Evolutionary conservation across 73 alveolate genomes (phyloP).

Genomic region (Durusdinium trenchii): DNA sequence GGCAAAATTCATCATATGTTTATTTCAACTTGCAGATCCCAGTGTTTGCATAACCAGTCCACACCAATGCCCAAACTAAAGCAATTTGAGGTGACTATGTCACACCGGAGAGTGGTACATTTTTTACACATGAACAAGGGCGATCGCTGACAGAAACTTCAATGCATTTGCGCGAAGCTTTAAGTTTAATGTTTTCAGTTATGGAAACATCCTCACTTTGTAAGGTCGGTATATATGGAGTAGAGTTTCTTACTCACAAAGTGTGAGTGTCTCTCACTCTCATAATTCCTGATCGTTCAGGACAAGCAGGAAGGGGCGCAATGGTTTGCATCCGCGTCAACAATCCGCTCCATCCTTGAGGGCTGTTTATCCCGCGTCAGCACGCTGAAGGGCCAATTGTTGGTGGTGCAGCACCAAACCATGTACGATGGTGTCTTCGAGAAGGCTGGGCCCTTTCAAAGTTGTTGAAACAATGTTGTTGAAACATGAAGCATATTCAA

Average conservation of each 20-base stretch:
- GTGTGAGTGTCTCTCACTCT: not conserved
- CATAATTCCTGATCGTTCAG: too few relatives aligned
- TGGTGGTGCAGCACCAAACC: not conserved
- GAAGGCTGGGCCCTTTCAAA: not conserved
- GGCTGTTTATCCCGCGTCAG: not conserved
- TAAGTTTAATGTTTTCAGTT: too few relatives aligned
- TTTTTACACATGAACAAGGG: slow-evolving; percentile 25
- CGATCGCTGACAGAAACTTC: not conserved
- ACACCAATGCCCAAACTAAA: not conserved
- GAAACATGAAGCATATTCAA: too few relatives aligned
- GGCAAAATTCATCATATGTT: not conserved
- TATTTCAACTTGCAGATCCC: not conserved
- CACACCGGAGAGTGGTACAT: slow-evolving; percentile 49
- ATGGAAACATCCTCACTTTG: not conserved
- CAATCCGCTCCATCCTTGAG: not conserved
- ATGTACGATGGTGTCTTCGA: not conserved
- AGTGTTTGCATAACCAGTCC: not conserved
- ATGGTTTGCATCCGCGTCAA: not conserved
- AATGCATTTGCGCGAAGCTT: not conserved
- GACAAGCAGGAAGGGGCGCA: too few relatives aligned
- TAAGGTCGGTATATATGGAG: not conserved
- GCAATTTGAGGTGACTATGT: not conserved
- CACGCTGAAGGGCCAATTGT: not conserved
- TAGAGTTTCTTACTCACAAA: not conserved
- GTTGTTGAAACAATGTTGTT: too few relatives aligned